Conservation (phyloP, 345 rosid species). For the Eucalyptus pumila region DNA sequence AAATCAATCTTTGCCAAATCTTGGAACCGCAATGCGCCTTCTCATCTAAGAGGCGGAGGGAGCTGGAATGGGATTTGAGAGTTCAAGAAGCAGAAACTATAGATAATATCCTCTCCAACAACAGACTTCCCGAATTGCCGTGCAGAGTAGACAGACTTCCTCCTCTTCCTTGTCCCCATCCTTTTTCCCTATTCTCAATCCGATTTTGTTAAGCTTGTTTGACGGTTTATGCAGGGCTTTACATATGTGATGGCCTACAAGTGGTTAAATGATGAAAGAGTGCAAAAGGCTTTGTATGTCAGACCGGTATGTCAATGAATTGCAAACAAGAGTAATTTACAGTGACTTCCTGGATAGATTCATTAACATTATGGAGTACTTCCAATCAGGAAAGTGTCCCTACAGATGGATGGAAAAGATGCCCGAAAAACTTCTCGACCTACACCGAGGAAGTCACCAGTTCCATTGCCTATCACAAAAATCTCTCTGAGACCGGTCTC, state of each 20-base stretch:
- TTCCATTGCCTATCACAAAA: constrained; percentile 5
- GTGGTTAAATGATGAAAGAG: constrained; percentile 13
- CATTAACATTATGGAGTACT: neutral
- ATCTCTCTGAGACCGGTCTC: constrained; percentile 14
- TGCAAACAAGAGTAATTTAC: neutral
- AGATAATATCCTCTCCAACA: neutral
- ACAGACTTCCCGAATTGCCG: constrained; percentile 14
- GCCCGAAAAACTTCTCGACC: constrained; percentile 4
- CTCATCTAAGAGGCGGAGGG: constrained; percentile 1
- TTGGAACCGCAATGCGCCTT: constrained; percentile 28
- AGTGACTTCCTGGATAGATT: neutral
- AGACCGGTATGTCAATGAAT: neutral
- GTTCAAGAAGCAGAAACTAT: constrained; percentile 6
- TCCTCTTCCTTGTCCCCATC: neutral
- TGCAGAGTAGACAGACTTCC: neutral
- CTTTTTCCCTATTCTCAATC: neutral
- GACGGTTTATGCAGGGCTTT: constrained; percentile 4
- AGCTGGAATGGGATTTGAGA: constrained; percentile 7
- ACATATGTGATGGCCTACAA: constrained; percentile 14
- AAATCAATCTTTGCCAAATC: constrained; percentile 20
- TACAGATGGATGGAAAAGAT: constrained; percentile 5
- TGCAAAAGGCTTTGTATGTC: constrained; percentile 8
- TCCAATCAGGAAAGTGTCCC: neutral
- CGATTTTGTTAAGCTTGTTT: neutral
- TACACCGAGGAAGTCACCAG: constrained; percentile 1